Evolutionary conservation across 2,329 filamentous ascomycete genomes (phyloP).

Genomic region (Atkinsonella hypoxylon): DNA sequence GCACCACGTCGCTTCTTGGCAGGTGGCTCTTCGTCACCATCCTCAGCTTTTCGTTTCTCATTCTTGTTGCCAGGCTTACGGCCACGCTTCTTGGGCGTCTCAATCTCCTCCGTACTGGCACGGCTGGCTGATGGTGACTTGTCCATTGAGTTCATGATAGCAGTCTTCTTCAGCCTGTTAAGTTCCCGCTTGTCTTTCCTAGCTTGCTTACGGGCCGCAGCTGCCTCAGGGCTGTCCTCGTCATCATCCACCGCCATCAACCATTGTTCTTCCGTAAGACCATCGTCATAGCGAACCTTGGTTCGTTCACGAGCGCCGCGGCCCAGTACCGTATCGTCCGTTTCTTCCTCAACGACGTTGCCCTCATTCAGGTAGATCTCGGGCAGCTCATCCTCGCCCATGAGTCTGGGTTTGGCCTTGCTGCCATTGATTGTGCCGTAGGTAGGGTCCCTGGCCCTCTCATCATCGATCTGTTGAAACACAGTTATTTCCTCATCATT

Average conservation of each 20-base stretch:
- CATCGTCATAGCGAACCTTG: constrained; percentile 90
- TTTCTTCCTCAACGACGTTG: constrained; percentile 66
- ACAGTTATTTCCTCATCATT: constrained; percentile 63
- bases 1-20: constrained; percentile 68
- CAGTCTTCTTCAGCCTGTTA: constrained; percentile 57
- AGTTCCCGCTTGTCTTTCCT: constrained; percentile 66
- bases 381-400: constrained; percentile 78
- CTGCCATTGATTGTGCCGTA: constrained; percentile 59
- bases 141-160: constrained; percentile 27
- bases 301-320: constrained; percentile 92
- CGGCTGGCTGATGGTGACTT: constrained; percentile 69
- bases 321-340: constrained; percentile 62
- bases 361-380: constrained; percentile 89
- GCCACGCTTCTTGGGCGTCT: constrained; percentile 69
- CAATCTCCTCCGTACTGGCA: constrained; percentile 70
- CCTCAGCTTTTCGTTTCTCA: constrained; percentile 82
- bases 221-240: constrained; percentile 86
- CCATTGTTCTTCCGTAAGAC: constrained; percentile 97
- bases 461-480: constrained; percentile 77
- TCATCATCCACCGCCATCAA: constrained; percentile 95
- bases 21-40: constrained; percentile 65
- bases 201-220: constrained; percentile 79
- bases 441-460: constrained; percentile 49
- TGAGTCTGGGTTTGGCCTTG: constrained; percentile 63
- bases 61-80: constrained; percentile 63